Percentiles rank a stretch among this genome's conserved stretches.
These are phyloP conservation scores for Colletotrichum tofieldiae DNA, from an alignment of 2,329 filamentous ascomycete species.

Conservation along the genomic window DNA sequence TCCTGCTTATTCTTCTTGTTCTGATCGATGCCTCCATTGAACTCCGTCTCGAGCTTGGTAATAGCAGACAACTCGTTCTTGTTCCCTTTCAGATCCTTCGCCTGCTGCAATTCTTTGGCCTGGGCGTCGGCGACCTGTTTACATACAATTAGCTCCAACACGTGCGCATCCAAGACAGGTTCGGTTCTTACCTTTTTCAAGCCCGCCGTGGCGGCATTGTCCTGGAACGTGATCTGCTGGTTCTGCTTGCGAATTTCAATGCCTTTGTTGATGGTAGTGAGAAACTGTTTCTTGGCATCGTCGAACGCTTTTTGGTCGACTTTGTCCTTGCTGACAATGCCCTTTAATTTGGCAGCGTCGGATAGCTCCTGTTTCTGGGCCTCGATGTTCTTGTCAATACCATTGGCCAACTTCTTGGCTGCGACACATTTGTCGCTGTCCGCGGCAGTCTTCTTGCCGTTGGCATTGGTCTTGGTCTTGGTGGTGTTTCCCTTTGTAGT, in stretches of 20 bases:
- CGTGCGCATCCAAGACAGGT: background rate
- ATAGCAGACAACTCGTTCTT: conserved; percentile 1
- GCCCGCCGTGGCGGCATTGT: conserved; percentile 41
- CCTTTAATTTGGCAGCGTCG: conserved; percentile 30
- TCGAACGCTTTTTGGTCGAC: conserved; percentile 26
- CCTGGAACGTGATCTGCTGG: conserved; percentile 43
- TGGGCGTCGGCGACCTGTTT: conserved; percentile 25
- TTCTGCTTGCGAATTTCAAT: conserved; percentile 46
- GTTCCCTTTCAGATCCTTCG: conserved; percentile 9
- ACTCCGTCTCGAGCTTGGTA: conserved; percentile 30
- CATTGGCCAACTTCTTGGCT: conserved; percentile 45
- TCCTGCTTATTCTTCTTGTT: conserved; percentile 37
- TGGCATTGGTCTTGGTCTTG: background rate
- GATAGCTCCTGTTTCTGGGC: conserved; percentile 46
- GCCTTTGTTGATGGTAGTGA: conserved; percentile 45
- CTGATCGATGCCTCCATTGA: conserved; percentile 44
- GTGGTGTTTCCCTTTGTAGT: background rate
- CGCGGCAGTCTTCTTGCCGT: background rate
- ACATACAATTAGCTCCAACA: background rate
- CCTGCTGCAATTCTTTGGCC: conserved; percentile 16
- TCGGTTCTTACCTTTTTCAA: conserved; percentile 36
- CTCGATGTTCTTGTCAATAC: conserved; percentile 46
- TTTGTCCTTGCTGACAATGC: conserved; percentile 37
- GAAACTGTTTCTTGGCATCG: conserved; percentile 41
- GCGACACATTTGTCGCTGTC: conserved; percentile 34